Evolutionary conservation across 768 basidiomycete genomes (phyloP).

Genomic region (Punctularia strigosozonata): DNA sequence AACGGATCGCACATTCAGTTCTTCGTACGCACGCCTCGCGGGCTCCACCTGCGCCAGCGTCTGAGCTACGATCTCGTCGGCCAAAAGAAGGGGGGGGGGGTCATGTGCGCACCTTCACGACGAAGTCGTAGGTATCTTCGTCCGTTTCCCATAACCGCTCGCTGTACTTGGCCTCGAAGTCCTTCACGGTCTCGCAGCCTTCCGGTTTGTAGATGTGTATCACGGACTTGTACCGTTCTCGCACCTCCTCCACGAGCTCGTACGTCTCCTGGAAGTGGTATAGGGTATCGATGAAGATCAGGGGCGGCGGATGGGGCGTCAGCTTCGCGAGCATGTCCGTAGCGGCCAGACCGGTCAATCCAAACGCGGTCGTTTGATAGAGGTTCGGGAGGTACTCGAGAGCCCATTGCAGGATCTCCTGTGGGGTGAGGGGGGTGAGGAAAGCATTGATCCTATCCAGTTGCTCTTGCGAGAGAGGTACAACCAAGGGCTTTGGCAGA

Average conservation of each 20-base stretch:
- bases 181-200: slow-evolving; percentile 48
- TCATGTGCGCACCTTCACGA: slow-evolving; percentile 61
- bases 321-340: slow-evolving; percentile 91
- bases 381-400: slow-evolving; percentile 66
- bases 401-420: slow-evolving; percentile 82
- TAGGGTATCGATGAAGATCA: slow-evolving; percentile 94
- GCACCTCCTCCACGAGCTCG: slow-evolving; percentile 75
- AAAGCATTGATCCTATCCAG: slow-evolving; percentile 63
- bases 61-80: background rate
- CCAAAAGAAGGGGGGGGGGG: background rate
- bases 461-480: slow-evolving; percentile 47
- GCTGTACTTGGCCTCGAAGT: slow-evolving; percentile 76
- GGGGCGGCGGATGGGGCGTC: slow-evolving; percentile 53
- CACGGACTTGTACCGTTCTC: slow-evolving; percentile 56
- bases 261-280: slow-evolving; percentile 95
- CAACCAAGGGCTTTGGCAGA: slow-evolving; percentile 34
- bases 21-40: slow-evolving; percentile 75
- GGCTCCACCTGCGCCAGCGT: slow-evolving; percentile 67
- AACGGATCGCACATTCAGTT: slow-evolving; percentile 68
- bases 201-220: slow-evolving; percentile 74
- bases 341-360: slow-evolving; percentile 87
- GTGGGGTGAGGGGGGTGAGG: slow-evolving; percentile 61
- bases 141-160: slow-evolving; percentile 78
- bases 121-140: slow-evolving; percentile 82
- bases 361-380: slow-evolving; percentile 94